phyloP scores from a whole-genome alignment of 1,139 yeast genomes.

The Meyerozyma carpophila region DNA sequence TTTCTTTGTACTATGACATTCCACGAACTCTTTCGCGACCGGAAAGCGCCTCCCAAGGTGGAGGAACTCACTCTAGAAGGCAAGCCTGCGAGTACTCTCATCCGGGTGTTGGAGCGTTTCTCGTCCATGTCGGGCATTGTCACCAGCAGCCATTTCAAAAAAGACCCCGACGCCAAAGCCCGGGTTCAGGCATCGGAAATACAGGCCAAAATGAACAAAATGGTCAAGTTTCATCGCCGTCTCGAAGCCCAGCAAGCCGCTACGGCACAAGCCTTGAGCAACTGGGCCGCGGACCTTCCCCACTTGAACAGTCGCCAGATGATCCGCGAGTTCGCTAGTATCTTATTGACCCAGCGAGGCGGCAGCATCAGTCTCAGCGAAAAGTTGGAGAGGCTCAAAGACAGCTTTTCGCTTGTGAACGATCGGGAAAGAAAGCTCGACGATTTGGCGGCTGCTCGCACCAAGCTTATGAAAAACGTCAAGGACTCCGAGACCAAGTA shows the following conservation, averaged over 20 bases:
- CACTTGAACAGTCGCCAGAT: conserved; percentile 32
- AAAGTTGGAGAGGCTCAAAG: conserved; percentile 35
- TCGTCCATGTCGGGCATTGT: conserved; percentile 13
- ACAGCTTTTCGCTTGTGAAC: conserved; percentile 39
- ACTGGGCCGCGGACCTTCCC: conserved; percentile 41
- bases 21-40: background rate
- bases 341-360: conserved; percentile 31
- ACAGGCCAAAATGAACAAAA: conserved; percentile 22
- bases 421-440: conserved; percentile 47
- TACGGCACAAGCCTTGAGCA: conserved; percentile 30
- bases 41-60: background rate
- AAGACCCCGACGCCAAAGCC: conserved; percentile 1
- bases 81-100: background rate
- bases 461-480: conserved; percentile 28
- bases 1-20: background rate
- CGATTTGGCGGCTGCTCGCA: conserved; percentile 27
- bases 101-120: conserved; percentile 22
- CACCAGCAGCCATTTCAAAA: background rate
- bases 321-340: conserved; percentile 33
- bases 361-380: conserved; percentile 27
- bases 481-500: conserved; percentile 37
- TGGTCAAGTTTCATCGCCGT: conserved; percentile 30
- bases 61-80: background rate
- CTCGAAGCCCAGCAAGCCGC: conserved; percentile 26
- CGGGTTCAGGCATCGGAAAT: conserved; percentile 13